Base-by-base conservation (phyloP, 2,329 filamentous ascomycete genomes). In the Teratosphaeriaceae sp. region DNA sequence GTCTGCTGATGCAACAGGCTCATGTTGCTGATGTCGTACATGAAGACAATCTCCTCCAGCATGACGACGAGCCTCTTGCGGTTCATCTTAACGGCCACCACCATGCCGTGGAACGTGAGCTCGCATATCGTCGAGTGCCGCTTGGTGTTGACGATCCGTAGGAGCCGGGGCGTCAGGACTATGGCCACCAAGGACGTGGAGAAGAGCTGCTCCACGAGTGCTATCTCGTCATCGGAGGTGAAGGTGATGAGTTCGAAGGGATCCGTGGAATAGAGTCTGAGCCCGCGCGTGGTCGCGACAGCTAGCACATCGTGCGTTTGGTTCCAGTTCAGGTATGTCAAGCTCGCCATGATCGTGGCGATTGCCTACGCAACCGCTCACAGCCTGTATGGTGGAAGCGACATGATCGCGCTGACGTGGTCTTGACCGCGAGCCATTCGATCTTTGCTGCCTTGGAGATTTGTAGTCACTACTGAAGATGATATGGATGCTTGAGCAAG, bases 11-110 rank as follows among this genome's bases (percentile, higher is more conserved):
- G 85, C 30, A 97, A 74, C 45, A 97, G 79, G 58, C 85, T 90
- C 90, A 98, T 97, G 62, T 96, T 97, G 67, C 89, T 88, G 53
- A 98, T 97, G 65, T 98, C 92, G 70, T 98, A 98, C 38, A 98
- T 77, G 67, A 97, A 98, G 49, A 97, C 94, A 63, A 95, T 85
- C 57, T 95, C 88, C 64, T 98, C 92, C 44, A 97, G 76, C 12
- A 97, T 83, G 23, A 98, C 89, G 11, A 92, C 88, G 20, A 98
- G 76, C 27, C 92, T 82, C 66, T 96, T 97, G 54, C 92, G 79
- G 65, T 98, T 98, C 58, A 98, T 73, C 52, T 89, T 85, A 46
- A 98, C 88, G 16, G 90, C 89, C 30, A 97, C 78, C 9, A 98
- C 88, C 38, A 89, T 88, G n/a, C 89, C 94, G 11, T 90, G 90